These are phyloP conservation scores for Naganishia albida DNA, from an alignment of 1,284 basidiomycete genomes.

Conservation along the genomic window DNA sequence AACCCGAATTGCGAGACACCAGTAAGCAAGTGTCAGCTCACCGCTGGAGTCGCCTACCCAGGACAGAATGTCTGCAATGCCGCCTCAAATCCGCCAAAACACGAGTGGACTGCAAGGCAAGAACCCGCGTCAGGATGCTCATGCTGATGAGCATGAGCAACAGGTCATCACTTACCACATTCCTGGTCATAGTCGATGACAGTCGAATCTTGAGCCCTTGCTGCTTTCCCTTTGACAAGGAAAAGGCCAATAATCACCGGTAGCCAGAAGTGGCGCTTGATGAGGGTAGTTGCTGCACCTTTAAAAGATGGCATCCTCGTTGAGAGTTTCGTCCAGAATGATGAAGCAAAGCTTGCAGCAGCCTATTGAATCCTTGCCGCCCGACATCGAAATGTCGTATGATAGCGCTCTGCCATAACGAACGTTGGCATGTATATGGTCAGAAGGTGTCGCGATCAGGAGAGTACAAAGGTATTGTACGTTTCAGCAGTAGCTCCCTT, in stretches of 20 bases:
- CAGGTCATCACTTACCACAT: slow-evolving; percentile 1
- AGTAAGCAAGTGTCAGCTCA: background rate
- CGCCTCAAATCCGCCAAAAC: slow-evolving; percentile 13
- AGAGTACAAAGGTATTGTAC: background rate
- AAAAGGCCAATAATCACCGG: slow-evolving; percentile 1
- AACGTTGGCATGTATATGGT: too few relatives aligned
- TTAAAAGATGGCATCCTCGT: background rate
- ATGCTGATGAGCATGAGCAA: background rate
- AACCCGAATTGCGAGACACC: background rate
- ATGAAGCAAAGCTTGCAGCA: too few relatives aligned
- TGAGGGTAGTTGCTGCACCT: background rate
- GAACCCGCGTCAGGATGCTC: background rate
- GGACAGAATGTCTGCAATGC: slow-evolving; percentile 8
- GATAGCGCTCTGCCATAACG: too few relatives aligned
- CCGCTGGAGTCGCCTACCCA: background rate
- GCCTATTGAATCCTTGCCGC: too few relatives aligned
- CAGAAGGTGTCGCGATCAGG: too few relatives aligned
- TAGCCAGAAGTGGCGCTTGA: slow-evolving; percentile 12
- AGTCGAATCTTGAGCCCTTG: background rate
- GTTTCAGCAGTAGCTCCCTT: background rate
- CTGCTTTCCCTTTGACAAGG: slow-evolving; percentile 3
- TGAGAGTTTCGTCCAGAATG: too few relatives aligned
- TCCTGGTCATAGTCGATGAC: slow-evolving; percentile 18
- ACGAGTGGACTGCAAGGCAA: slow-evolving; percentile 2
- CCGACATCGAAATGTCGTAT: too few relatives aligned